These are phyloP conservation scores for Ogataea kodamae DNA, from an alignment of 805 yeast genomes.

Conservation along the genomic window DNA sequence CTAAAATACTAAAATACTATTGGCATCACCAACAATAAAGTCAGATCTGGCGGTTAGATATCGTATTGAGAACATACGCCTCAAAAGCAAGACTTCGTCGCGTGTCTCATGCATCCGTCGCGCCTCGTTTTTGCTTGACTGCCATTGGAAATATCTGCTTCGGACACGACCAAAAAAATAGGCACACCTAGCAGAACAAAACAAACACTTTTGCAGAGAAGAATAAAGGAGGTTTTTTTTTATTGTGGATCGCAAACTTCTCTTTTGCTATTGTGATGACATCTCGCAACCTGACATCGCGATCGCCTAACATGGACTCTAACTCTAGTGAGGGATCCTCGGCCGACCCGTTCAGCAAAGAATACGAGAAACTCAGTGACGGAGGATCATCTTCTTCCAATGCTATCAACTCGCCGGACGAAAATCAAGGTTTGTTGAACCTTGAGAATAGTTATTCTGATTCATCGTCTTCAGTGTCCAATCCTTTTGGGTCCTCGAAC, in stretches of 20 bases:
- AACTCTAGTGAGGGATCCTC: conserved; percentile 24
- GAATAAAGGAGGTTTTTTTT: conserved; percentile 6
- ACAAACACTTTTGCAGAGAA: conserved; percentile 5
- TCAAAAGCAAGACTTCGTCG: too few species aligned
- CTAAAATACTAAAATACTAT: too few species aligned
- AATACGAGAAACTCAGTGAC: conserved; percentile 31
- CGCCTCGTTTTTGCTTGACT: conserved; percentile 5
- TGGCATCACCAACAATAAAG: too few species aligned
- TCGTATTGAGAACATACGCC: too few species aligned
- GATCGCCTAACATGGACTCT: conserved; percentile 33
- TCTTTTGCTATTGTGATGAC: conserved; percentile 26
- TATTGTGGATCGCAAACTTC: background rate
- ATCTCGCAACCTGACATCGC: conserved; percentile 33
- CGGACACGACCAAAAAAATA: conserved; percentile 10
- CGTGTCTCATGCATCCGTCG: too few species aligned
- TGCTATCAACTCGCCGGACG: conserved; percentile 21
- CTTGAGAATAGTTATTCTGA: conserved; percentile 25
- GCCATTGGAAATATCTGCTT: too few species aligned
- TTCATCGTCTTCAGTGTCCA: conserved; percentile 29
- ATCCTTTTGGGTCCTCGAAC: conserved; percentile 31
- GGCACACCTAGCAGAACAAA: conserved; percentile 13
- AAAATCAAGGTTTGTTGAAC: conserved; percentile 20
- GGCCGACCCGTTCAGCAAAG: conserved; percentile 31
- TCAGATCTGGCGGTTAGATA: too few species aligned
- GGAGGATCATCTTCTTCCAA: conserved; percentile 25